phyloP scores from a whole-genome alignment of 208 protist genomes.

The Endotrypanum monterogeii region DNA sequence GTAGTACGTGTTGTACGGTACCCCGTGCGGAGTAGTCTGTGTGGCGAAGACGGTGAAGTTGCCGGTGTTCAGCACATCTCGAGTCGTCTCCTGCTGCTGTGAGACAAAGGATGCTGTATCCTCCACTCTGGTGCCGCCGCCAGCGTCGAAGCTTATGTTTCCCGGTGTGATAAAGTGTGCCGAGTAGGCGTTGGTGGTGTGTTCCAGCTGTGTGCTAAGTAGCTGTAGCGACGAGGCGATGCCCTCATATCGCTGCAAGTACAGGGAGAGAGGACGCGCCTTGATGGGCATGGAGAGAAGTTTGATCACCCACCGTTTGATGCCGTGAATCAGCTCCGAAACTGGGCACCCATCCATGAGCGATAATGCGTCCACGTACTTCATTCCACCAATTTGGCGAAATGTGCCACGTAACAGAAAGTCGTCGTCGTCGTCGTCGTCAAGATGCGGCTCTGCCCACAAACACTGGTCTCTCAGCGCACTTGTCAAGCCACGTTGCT shows the following conservation, averaged over 20 bases:
- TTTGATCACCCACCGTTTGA: constrained; percentile 48
- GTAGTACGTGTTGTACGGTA: constrained; percentile 50
- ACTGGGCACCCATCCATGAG: constrained; percentile 49
- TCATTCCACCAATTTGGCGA: constrained; percentile 62
- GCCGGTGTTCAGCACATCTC: neutral
- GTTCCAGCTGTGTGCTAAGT: constrained; percentile 22
- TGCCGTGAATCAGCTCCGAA: constrained; percentile 45
- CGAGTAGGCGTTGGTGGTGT: constrained; percentile 17
- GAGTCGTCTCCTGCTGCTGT: neutral
- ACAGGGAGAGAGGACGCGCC: constrained; percentile 59
- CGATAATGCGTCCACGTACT: constrained; percentile 48
- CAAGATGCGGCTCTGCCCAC: constrained; percentile 21
- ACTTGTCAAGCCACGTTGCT: neutral
- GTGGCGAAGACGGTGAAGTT: constrained; percentile 10
- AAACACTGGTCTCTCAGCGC: constrained; percentile 4
- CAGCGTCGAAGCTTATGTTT: constrained; percentile 35
- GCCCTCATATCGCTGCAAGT: constrained; percentile 63
- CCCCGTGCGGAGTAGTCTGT: neutral
- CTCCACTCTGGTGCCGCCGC: constrained; percentile 1
- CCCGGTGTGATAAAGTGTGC: constrained; percentile 15
- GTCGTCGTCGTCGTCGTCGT: constrained; percentile 17
- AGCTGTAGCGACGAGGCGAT: constrained; percentile 44
- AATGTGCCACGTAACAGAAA: constrained; percentile 52
- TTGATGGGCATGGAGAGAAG: constrained; percentile 55
- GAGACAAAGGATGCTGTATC: constrained; percentile 8